Conservation (phyloP, 257 asterid genomes). For the Thymus quinquecostatus region DNA sequence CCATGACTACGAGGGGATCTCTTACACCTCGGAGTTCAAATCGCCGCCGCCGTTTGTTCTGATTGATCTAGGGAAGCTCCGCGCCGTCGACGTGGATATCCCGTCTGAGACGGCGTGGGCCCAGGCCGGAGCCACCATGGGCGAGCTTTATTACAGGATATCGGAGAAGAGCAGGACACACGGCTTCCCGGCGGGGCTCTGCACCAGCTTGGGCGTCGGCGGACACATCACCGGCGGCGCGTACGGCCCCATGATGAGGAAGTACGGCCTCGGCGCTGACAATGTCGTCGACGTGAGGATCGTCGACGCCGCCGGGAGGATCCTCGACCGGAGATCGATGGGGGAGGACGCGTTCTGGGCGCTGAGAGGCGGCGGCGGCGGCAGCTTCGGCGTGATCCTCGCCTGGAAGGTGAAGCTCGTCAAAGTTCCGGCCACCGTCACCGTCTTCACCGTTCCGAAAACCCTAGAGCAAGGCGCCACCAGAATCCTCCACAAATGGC, state of each 20-base stretch:
- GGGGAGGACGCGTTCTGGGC: slow-evolving; percentile 37
- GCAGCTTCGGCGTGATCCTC: slow-evolving; percentile 26
- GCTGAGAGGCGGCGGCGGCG: slow-evolving; percentile 38
- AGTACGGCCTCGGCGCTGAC: slow-evolving; percentile 32
- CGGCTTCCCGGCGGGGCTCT: slow-evolving; percentile 34
- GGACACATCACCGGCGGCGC: slow-evolving; percentile 36
- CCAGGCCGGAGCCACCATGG: slow-evolving; percentile 31
- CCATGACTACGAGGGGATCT: slow-evolving; percentile 32
- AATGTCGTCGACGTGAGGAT: slow-evolving; percentile 26
- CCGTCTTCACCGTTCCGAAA: slow-evolving; percentile 20
- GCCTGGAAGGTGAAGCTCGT: slow-evolving; percentile 30
- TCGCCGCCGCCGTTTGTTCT: slow-evolving; percentile 26
- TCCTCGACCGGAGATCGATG: slow-evolving; percentile 28
- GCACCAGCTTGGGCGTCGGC: slow-evolving; percentile 32
- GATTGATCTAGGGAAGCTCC: slow-evolving; percentile 15
- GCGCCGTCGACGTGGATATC: slow-evolving; percentile 8
- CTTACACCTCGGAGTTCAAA: slow-evolving; percentile 25
- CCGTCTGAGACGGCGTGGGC: slow-evolving; percentile 27
- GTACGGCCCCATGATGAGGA: slow-evolving; percentile 29
- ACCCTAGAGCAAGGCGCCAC: not conserved
- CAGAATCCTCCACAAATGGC: slow-evolving; percentile 24
- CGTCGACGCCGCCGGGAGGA: slow-evolving; percentile 21
- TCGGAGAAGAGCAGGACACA: slow-evolving; percentile 12
- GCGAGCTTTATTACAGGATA: slow-evolving; percentile 29
- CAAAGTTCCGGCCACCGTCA: slow-evolving; percentile 1